phyloP scores from a whole-genome alignment of 139 green algal species.

The Chlorokybus atmophyticus region DNA sequence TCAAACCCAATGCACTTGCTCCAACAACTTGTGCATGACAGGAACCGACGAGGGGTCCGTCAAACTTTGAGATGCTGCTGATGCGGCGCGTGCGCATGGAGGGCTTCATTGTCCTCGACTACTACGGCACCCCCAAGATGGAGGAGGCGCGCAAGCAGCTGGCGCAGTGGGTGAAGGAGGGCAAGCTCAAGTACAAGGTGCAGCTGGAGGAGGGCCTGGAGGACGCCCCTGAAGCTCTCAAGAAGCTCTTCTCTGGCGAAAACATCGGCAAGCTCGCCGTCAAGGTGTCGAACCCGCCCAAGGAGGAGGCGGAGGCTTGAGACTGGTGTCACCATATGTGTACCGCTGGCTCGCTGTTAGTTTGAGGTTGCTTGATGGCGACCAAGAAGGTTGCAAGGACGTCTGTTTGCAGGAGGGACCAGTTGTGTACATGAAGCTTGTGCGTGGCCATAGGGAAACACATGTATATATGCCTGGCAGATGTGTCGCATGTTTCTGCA shows the following conservation, averaged over 20 bases:
- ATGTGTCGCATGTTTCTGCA: no score
- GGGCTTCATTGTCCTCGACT: not conserved
- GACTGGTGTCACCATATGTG: no score
- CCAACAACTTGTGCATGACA: not conserved
- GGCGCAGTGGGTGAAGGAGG: slow-evolving; percentile 2
- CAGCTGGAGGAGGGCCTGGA: slow-evolving; percentile 29
- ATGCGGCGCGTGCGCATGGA: not conserved
- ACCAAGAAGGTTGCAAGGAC: no score
- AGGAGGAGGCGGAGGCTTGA: no score
- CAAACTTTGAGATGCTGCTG: not conserved
- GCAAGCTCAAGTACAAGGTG: slow-evolving; percentile 31
- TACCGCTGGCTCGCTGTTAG: no score
- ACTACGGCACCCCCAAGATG: not conserved
- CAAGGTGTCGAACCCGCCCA: no score
- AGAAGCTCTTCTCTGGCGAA: slow-evolving; percentile 2
- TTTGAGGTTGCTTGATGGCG: no score
- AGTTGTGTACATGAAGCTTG: no score
- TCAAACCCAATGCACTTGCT: not conserved
- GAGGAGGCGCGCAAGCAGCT: not conserved
- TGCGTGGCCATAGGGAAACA: no score
- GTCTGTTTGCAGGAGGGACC: no score
- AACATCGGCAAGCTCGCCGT: slow-evolving; percentile 18
- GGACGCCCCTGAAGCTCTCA: slow-evolving; percentile 10
- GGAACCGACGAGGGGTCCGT: not conserved
- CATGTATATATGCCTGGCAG: no score